phyloP scores from a whole-genome alignment of 768 basidiomycete genomes.

The Phanerochaete carnosa region DNA sequence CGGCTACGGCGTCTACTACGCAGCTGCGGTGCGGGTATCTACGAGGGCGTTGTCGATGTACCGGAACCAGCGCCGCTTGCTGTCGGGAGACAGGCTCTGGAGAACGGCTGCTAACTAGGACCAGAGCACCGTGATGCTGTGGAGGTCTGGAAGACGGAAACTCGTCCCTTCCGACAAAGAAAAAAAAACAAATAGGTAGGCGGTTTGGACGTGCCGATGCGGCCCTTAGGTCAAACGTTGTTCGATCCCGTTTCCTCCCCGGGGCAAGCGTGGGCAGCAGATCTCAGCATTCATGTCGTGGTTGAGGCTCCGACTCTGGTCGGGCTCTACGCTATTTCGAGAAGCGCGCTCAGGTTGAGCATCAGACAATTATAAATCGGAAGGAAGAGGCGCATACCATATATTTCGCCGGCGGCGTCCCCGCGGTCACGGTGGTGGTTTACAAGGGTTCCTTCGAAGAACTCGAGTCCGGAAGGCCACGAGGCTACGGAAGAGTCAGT shows the following conservation, averaged over 20 bases:
- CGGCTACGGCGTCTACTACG: not conserved
- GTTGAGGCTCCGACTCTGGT: not conserved
- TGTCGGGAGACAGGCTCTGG: constrained; percentile 51
- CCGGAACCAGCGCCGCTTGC: constrained; percentile 40
- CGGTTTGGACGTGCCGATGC: constrained; percentile 43
- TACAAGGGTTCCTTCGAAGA: constrained; percentile 44
- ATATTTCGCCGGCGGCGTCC: constrained; percentile 34
- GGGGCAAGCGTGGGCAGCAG: constrained; percentile 45
- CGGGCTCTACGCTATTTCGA: not conserved
- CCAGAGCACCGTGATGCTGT: constrained; percentile 54
- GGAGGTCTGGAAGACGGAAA: constrained; percentile 40
- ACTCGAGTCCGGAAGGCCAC: constrained; percentile 42
- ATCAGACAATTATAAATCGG: no score
- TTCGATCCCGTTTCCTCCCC: constrained; percentile 50
- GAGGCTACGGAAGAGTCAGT: constrained; percentile 23
- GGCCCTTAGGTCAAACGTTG: constrained; percentile 59
- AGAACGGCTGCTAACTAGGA: constrained; percentile 58
- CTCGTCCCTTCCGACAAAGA: not conserved
- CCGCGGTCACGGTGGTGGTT: constrained; percentile 38
- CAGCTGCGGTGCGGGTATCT: not conserved
- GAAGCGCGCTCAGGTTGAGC: no score
- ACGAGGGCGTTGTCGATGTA: constrained; percentile 36
- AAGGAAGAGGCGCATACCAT: no score
- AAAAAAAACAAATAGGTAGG: not conserved
- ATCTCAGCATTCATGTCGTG: constrained; percentile 4